Percentiles rank a stretch among this genome's conserved stretches.
Conservation (phyloP, 2,329 filamentous ascomycete genomes). For the Alternaria sp. region DNA sequence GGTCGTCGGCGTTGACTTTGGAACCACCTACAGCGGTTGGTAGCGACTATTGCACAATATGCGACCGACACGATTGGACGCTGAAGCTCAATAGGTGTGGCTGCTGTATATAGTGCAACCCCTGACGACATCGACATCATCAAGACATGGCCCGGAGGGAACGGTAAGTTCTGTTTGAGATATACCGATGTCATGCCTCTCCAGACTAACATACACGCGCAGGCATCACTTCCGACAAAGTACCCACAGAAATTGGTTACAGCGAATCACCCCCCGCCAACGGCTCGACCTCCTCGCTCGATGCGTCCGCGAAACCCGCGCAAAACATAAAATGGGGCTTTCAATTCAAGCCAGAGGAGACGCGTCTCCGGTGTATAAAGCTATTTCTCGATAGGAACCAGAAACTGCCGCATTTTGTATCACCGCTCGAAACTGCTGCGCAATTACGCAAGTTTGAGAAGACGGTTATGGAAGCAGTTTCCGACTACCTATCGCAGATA, state of each 20-base stretch:
- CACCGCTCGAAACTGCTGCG: conserved; percentile 77
- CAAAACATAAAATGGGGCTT: conserved; percentile 75
- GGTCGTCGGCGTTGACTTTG: conserved; percentile 83
- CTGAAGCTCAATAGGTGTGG: conserved; percentile 61
- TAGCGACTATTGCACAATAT: background rate
- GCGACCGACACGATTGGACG: background rate
- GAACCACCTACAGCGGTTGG: conserved; percentile 80
- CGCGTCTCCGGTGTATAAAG: conserved; percentile 81
- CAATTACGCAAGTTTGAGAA: conserved; percentile 78
- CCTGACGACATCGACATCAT: conserved; percentile 85
- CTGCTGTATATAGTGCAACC: conserved; percentile 76
- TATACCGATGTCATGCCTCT: background rate
- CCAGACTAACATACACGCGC: conserved; percentile 18
- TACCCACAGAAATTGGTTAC: conserved; percentile 77
- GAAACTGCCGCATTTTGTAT: conserved; percentile 82
- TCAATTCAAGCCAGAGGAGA: conserved; percentile 80
- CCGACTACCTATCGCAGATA: conserved; percentile 80
- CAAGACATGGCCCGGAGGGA: conserved; percentile 81
- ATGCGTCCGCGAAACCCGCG: conserved; percentile 28
- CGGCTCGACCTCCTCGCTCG: conserved; percentile 20
- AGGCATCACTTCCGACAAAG: conserved; percentile 83
- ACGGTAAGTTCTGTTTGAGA: conserved; percentile 57
- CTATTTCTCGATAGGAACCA: conserved; percentile 82
- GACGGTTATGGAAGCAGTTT: conserved; percentile 80
- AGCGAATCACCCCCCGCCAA: conserved; percentile 27